Conservation (phyloP, 179 eudicot species). For the Silene noctiflora region DNA sequence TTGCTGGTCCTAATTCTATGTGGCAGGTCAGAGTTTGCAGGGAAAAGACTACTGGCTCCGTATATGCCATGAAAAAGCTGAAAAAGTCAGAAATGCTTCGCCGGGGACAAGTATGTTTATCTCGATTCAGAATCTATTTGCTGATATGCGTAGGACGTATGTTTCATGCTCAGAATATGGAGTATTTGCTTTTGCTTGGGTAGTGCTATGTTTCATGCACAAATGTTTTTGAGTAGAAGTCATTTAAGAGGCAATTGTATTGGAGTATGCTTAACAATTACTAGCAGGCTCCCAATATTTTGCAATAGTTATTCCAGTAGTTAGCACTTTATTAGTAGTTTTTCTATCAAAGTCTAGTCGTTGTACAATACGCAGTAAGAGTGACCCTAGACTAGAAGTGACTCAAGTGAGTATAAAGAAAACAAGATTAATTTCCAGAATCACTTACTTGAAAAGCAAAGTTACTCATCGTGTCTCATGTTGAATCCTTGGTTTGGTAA, state of each 20-base stretch:
- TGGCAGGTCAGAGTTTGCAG: constrained; percentile 82
- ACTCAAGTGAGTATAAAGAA: not conserved
- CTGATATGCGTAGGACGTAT: not conserved
- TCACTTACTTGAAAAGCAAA: not conserved
- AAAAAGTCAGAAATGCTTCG: constrained; percentile 97
- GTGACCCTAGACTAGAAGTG: not conserved
- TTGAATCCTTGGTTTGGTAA: not conserved
- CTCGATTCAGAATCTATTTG: constrained; percentile 14
- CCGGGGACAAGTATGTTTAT: constrained; percentile 74
- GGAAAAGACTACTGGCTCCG: constrained; percentile 72
- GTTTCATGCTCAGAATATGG: not conserved
- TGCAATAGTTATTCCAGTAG: not conserved
- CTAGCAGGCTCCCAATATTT: not conserved
- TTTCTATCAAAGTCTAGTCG: not conserved
- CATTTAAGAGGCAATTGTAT: not conserved
- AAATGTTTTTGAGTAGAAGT: not conserved
- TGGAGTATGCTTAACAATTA: not conserved
- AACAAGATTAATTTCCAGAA: constrained; percentile 9
- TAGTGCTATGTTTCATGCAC: constrained; percentile 10
- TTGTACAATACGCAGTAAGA: not conserved
- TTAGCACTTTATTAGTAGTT: not conserved
- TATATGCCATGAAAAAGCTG: constrained; percentile 91
- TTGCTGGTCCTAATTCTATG: constrained; percentile 16
- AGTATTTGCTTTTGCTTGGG: not conserved
- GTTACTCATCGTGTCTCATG: not conserved